Evolutionary conservation across 2,329 filamentous ascomycete species (phyloP).

Genomic region (Epichloe brachyelytri): DNA sequence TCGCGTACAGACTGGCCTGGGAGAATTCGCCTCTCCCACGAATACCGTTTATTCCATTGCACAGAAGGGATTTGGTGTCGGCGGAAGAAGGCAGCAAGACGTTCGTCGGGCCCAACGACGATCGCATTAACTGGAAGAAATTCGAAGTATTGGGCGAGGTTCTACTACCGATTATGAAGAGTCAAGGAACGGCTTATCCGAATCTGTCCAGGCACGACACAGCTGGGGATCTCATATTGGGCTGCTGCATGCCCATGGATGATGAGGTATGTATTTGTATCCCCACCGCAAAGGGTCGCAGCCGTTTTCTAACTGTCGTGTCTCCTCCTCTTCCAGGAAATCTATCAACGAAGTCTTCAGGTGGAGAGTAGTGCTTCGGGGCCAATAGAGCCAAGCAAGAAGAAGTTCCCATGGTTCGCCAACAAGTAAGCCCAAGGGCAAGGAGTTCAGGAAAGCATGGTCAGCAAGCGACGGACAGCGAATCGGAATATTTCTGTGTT

Average conservation of each 20-base stretch:
- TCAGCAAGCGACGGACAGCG: not conserved
- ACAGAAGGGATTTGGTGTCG: slow-evolving; percentile 77
- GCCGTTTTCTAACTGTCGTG: not conserved
- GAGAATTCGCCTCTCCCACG: slow-evolving; percentile 83
- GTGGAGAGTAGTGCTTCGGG: slow-evolving; percentile 39
- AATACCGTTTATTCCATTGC: slow-evolving; percentile 87
- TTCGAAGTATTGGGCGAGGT: slow-evolving; percentile 95
- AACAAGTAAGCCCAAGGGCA: slow-evolving; percentile 30
- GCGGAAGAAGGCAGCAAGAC: slow-evolving; percentile 89
- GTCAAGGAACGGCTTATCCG: slow-evolving; percentile 72
- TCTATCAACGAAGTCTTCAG: slow-evolving; percentile 48
- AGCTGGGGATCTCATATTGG: slow-evolving; percentile 63
- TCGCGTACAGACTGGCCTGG: slow-evolving; percentile 93
- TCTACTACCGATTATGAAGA: slow-evolving; percentile 79
- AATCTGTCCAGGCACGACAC: slow-evolving; percentile 57
- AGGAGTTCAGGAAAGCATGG: slow-evolving; percentile 15
- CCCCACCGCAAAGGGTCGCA: not conserved
- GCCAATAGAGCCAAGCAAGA: slow-evolving; percentile 38
- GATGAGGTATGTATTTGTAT: slow-evolving; percentile 57
- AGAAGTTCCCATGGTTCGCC: slow-evolving; percentile 55
- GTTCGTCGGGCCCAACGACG: slow-evolving; percentile 59
- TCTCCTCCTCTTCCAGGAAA: slow-evolving; percentile 32
- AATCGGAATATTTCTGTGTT: slow-evolving; percentile 5
- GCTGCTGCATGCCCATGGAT: slow-evolving; percentile 69
- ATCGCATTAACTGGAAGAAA: slow-evolving; percentile 93